Evolutionary conservation across 1,284 basidiomycete genomes (phyloP).

Genomic region (Lentinula novae-zelandiae): DNA sequence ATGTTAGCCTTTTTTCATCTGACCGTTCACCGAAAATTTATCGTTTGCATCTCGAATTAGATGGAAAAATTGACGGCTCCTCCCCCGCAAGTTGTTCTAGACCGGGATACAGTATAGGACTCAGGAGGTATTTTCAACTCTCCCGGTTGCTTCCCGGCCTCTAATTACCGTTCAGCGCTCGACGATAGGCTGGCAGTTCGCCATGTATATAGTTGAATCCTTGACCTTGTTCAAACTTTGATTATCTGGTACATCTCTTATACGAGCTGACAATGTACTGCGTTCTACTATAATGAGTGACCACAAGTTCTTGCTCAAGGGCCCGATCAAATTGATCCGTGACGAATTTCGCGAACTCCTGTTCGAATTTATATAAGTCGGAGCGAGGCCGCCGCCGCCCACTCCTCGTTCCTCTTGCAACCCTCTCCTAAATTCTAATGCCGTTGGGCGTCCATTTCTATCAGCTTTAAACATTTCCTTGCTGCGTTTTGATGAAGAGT

Average conservation of each 20-base stretch:
- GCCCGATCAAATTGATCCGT: not conserved
- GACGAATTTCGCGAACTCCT: not conserved
- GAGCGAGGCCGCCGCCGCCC: not conserved
- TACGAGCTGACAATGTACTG: no score
- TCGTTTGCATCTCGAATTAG: conserved; percentile 16
- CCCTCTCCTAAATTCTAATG: not conserved
- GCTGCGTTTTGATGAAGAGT: not conserved
- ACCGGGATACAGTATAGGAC: no score
- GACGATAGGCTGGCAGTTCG: no score
- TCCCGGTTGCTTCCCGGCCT: no score
- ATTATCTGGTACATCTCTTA: no score
- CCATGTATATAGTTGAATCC: no score
- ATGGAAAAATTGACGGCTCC: conserved; percentile 29
- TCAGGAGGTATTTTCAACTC: no score
- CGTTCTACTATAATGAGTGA: no score
- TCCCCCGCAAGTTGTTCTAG: not conserved
- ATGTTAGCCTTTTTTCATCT: conserved; percentile 44
- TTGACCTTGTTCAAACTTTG: no score
- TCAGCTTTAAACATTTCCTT: not conserved
- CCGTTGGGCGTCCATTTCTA: not conserved
- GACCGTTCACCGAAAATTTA: not conserved
- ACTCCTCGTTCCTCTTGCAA: not conserved
- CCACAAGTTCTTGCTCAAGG: not conserved
- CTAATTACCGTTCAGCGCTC: no score
- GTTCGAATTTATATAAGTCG: not conserved